phyloP scores from a whole-genome alignment of 345 rosid species.

The Arabidopsis thaliana region TAIR10.1 NC_003074.8:1218001-1218500 shows the following conservation, averaged over 20 bases:
- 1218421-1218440: slow-evolving; percentile 3
- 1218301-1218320: slow-evolving; percentile 84
- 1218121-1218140: slow-evolving; percentile 73
- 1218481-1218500: slow-evolving; percentile 80
- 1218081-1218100: slow-evolving; percentile 85
- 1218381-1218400: slow-evolving; percentile 9
- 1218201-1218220: slow-evolving; percentile 58
- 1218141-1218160: slow-evolving; percentile 86
- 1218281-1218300: slow-evolving; percentile 63
- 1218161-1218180: slow-evolving; percentile 98
- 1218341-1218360: slow-evolving; percentile 94
- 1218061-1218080: slow-evolving; percentile 68
- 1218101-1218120: slow-evolving; percentile 65
- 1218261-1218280: slow-evolving; percentile 10
- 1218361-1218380: slow-evolving; percentile 50
- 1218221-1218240: slow-evolving; percentile 23
- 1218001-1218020: slow-evolving; percentile 14
- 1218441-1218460: slow-evolving; percentile 59
- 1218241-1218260: not conserved
- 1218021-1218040: not conserved
- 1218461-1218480: slow-evolving; percentile 88
- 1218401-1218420: not conserved
- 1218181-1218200: slow-evolving; percentile 80
- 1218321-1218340: slow-evolving; percentile 92
- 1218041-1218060: not conserved